Conservation (phyloP, 2,329 filamentous ascomycete genomes). For the Acarospora socialis region DNA sequence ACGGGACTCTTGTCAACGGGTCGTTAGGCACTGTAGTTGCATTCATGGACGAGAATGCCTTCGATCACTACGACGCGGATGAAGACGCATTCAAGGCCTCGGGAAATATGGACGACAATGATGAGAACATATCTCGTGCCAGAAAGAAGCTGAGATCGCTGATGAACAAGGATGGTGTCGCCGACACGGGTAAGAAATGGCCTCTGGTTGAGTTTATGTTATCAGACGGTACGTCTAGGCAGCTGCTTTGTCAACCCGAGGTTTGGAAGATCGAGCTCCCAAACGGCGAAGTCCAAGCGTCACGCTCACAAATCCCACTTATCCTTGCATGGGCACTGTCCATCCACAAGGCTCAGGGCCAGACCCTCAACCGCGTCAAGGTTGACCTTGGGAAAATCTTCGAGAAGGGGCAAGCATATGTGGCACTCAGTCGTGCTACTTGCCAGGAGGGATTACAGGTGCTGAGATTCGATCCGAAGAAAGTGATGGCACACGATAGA, state of each 20-base stretch:
- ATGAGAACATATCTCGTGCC: conserved; percentile 28
- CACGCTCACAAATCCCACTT: conserved; percentile 66
- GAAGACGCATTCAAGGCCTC: conserved; percentile 39
- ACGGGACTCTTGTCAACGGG: conserved; percentile 85
- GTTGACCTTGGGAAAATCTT: conserved; percentile 87
- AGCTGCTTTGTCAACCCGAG: conserved; percentile 71
- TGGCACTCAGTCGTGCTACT: conserved; percentile 85
- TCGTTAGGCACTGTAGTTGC: conserved; percentile 73
- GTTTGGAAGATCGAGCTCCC: conserved; percentile 97
- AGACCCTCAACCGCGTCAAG: conserved; percentile 85
- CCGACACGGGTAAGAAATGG: conserved; percentile 44
- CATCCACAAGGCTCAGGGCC: conserved; percentile 95
- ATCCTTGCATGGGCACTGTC: conserved; percentile 95
- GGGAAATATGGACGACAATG: conserved; percentile 32
- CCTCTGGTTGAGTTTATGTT: conserved; percentile 76
- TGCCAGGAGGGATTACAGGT: conserved; percentile 79
- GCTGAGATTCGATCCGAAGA: conserved; percentile 70
- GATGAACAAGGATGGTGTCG: conserved; percentile 33
- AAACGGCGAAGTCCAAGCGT: conserved; percentile 83
- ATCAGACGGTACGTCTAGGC: conserved; percentile 59
- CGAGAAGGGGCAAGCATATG: conserved; percentile 95
- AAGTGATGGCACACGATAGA: conserved; percentile 85
- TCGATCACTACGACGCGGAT: conserved; percentile 42
- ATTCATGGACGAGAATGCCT: conserved; percentile 59
- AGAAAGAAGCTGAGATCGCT: conserved; percentile 44